Base-by-base conservation (phyloP, 306 rosid species). In the Lathyrus sativus region DNA sequence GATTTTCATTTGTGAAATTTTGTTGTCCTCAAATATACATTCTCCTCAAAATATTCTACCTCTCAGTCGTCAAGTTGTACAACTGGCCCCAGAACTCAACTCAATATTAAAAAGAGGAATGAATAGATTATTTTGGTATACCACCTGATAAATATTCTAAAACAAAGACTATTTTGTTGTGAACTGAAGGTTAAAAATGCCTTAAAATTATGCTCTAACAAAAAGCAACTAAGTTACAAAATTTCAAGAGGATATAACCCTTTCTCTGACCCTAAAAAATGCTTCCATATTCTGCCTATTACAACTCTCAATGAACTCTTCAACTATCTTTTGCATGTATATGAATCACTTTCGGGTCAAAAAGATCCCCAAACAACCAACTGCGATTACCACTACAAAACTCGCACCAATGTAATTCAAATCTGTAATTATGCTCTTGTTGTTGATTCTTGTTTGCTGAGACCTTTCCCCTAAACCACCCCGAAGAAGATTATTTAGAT, bases 331-430 rank as follows among this genome's bases (percentile, higher is more conserved):
- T 56, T 35, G 65, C 22, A 54, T 63, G 28, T 55, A 15, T 39
- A 65, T 51, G 67, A 71, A 76, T 88, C 86, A 87, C 42, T 76
- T 82, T 51, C 86, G 75, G 28, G 70, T 69, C 42, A 68, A 70
- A 59, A 87, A 65, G 65, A 91, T 69, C 74, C 99, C 97, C 43
- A 90, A 11, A 68, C 91, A 81, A 35, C 96, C 95, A 63, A 83
- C 76, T 10, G 90, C 86, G 9, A 85, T 80, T 15, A 84, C 80
- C 18, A 67, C 33, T 77, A 85, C 58, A 53, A 84, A 77, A 14
- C 78, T 83, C 46, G 80, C 71, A 11, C 68, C 81, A 22, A 78
- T 5, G 18, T 83, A 74, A 66, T 79, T 85, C 50, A 74, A 55
- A 39, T 79, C 71, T 15, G 76, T 41, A 8, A 72, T 50, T 15